Evolutionary conservation across 1,139 yeast species (phyloP).

Genomic region (Geotrichum cucujoidarum): DNA sequence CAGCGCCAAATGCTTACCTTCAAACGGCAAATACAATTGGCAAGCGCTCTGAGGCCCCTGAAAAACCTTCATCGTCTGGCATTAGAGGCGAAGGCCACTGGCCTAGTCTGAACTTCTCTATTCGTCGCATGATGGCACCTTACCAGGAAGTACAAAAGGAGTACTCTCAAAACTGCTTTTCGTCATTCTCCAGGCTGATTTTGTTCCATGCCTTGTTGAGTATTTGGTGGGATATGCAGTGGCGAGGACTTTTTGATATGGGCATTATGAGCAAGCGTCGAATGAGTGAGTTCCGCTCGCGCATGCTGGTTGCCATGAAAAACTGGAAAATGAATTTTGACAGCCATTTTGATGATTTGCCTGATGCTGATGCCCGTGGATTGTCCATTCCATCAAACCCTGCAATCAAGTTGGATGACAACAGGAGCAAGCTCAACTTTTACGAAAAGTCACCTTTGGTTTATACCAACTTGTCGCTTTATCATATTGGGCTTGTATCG

Average conservation of each 20-base stretch:
- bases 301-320: slow-evolving; percentile 38
- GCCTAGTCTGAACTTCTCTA: slow-evolving; percentile 42
- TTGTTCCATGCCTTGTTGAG: slow-evolving; percentile 41
- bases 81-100: slow-evolving; percentile 34
- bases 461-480: slow-evolving; percentile 31
- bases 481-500: slow-evolving; percentile 27
- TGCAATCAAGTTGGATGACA: neutral
- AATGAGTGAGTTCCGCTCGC: slow-evolving; percentile 32
- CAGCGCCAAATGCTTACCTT: slow-evolving; percentile 3
- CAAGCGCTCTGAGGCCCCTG: too few species aligned
- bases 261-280: slow-evolving; percentile 36
- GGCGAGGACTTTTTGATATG: slow-evolving; percentile 35
- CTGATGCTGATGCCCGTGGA: slow-evolving; percentile 1
- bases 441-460: slow-evolving; percentile 27
- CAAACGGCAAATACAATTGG: slow-evolving; percentile 13
- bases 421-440: slow-evolving; percentile 20
- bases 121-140: slow-evolving; percentile 39
- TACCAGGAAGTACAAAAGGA: slow-evolving; percentile 37
- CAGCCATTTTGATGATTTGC: slow-evolving; percentile 29
- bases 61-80: slow-evolving; percentile 19
- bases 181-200: slow-evolving; percentile 40
- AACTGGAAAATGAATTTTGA: slow-evolving; percentile 43
- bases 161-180: slow-evolving; percentile 39
- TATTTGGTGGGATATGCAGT: slow-evolving; percentile 40
- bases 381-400: neutral